Base-by-base conservation (phyloP, 2,329 filamentous ascomycete genomes). In the Fusarium burgessii region DNA sequence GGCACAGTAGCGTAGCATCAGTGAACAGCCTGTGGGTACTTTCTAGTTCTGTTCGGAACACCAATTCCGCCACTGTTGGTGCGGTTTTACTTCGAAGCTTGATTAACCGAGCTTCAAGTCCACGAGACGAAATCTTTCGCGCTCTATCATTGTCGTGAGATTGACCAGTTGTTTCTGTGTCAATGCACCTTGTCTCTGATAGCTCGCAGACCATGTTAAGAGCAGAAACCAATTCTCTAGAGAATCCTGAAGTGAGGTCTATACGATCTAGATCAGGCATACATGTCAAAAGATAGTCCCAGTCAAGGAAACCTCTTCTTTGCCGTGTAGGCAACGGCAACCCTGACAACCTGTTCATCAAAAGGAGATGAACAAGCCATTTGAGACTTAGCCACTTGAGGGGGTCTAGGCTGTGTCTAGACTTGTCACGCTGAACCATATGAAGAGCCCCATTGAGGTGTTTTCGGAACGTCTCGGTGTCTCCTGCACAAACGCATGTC, bases 331-430 rank as follows among this genome's bases (percentile, higher is more conserved):
- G 59, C 4, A 58, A 1, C 1, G 51, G 59, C 3, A 58, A 27
- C 0, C 46, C 52, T 1, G 63, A 66, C 5, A 66, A 45, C 13
- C 42, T 63, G 12, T 66, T 52, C 63, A 66, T 66, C 42, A 66
- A 8, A 6, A 66, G 29, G 2, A 64, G 36, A 18, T 66, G 63
- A 3, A 63, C 55, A 3, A 63, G 41, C 63, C 63, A 66, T 12
- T 47, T 64, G 5, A 52, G 23, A 27, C 63, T 49, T 15, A 66
- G 9, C 43, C 60, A 58, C 63, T 59, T 64, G 12, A 64, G 17
- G 4, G 51, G 42, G 5, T 64, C 60, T 18, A 63, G 12, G 1
- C 40, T 42, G 13, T 52, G 29, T 17, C 33, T 23, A 6, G 15
- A 5, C 2, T 36, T 32, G 1, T 54, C 45, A 0, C 52, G 52